These are phyloP conservation scores for Ganoderma leucocontextum DNA, from an alignment of 1,284 basidiomycete genomes.

Conservation along the genomic window DNA sequence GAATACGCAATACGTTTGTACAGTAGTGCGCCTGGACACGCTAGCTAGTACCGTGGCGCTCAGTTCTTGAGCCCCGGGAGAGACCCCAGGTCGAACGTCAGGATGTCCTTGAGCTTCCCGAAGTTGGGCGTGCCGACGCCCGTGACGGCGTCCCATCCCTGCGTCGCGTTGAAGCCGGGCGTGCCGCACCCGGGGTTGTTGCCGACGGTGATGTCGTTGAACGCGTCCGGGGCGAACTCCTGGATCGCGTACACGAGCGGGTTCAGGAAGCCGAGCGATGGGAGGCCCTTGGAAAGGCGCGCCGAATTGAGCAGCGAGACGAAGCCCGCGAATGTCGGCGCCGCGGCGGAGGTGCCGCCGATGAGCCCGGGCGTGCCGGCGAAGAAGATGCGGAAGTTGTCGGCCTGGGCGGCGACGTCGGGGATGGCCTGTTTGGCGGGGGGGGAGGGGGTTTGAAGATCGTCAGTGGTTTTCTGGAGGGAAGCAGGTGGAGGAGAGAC, in stretches of 20 bases:
- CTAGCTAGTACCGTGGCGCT: too few relatives aligned
- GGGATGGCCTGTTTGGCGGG: constrained; percentile 40
- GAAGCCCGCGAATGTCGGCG: constrained; percentile 59
- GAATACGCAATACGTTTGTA: too few relatives aligned
- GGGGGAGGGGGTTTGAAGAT: neutral
- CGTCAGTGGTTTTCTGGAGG: neutral
- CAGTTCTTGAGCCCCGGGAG: constrained; percentile 6
- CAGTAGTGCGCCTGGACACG: too few relatives aligned
- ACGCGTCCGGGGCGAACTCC: constrained; percentile 40
- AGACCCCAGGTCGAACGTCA: constrained; percentile 19
- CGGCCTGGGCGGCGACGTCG: constrained; percentile 52
- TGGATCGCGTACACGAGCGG: constrained; percentile 51
- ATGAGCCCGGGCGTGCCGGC: constrained; percentile 41
- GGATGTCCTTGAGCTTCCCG: constrained; percentile 35
- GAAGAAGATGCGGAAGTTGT: constrained; percentile 42
- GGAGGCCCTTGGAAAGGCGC: constrained; percentile 52
- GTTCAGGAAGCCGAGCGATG: constrained; percentile 57
- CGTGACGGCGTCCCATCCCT: constrained; percentile 51
- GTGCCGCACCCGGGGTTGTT: constrained; percentile 44
- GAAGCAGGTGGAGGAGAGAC: neutral
- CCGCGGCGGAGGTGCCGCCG: constrained; percentile 62
- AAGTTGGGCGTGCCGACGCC: constrained; percentile 47
- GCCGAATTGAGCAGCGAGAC: constrained; percentile 64
- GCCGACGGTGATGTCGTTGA: constrained; percentile 54
- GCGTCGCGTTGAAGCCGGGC: constrained; percentile 40